Evolutionary conservation across 768 basidiomycete genomes (phyloP).

Genomic region (Boletus subparvulus): DNA sequence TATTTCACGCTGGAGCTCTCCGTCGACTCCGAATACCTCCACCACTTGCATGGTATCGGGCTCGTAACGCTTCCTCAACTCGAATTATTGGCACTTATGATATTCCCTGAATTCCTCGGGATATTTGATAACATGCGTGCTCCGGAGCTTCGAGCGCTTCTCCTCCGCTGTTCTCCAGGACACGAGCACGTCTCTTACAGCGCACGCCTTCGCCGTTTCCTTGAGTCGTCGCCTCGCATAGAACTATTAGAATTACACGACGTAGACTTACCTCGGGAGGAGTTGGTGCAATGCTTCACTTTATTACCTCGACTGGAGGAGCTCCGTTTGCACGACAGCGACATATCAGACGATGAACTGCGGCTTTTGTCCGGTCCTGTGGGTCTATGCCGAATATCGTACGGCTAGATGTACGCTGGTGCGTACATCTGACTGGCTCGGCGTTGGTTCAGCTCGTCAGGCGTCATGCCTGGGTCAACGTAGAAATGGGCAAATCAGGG

Average conservation of each 20-base stretch:
- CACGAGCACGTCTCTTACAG: conserved; percentile 25
- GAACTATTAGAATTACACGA: conserved; percentile 50
- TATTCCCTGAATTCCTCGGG: conserved; percentile 31
- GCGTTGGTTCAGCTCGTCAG: conserved; percentile 51
- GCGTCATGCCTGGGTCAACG: conserved; percentile 33
- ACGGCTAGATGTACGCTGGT: conserved; percentile 59
- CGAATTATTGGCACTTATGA: conserved; percentile 30
- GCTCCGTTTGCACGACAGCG: conserved; percentile 57
- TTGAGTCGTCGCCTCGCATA: conserved; percentile 35
- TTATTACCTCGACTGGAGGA: conserved; percentile 43
- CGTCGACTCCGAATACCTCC: conserved; percentile 22
- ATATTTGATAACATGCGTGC: conserved; percentile 31
- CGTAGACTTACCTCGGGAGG: conserved; percentile 41
- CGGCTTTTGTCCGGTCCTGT: conserved; percentile 36
- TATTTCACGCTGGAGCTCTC: conserved; percentile 42
- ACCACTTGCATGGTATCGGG: too few species aligned
- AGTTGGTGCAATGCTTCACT: conserved; percentile 37
- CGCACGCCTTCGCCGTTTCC: conserved; percentile 30
- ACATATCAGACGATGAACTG: conserved; percentile 50
- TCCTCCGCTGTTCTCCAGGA: conserved; percentile 37
- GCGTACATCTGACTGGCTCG: conserved; percentile 50
- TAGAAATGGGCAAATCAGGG: not conserved
- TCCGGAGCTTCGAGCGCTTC: conserved; percentile 39
- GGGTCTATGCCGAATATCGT: conserved; percentile 45
- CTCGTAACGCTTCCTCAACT: conserved; percentile 32